A percentile compares a stretch with the other conserved stretches of the same genome.
phyloP scores from a whole-genome alignment of 495 filamentous ascomycete species.

The Aspergillus haitiensis region DNA sequence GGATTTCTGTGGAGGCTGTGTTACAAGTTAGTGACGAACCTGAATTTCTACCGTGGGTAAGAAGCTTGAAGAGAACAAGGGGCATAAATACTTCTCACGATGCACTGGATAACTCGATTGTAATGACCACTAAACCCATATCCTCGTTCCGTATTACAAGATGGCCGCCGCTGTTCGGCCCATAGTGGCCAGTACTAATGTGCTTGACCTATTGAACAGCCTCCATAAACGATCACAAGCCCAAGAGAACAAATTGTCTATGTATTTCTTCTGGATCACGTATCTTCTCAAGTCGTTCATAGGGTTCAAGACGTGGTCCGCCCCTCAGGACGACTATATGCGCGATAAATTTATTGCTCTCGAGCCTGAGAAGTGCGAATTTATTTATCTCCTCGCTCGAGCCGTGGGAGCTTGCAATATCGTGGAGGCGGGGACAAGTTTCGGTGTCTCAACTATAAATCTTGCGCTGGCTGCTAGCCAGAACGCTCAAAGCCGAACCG shows the following conservation, averaged over 20 bases:
- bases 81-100: not conserved
- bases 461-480: constrained; percentile 54
- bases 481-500: constrained; percentile 12
- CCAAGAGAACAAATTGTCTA: not conserved
- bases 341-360: constrained; percentile 56
- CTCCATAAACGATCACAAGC: not conserved
- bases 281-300: not conserved
- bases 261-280: not conserved
- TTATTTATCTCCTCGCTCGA: constrained; percentile 51
- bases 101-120: not conserved
- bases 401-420: constrained; percentile 48
- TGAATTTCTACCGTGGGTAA: not conserved
- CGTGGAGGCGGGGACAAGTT: constrained; percentile 59
- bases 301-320: not conserved
- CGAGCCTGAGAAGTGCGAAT: constrained; percentile 54
- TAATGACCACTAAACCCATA: not conserved
- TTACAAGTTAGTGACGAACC: not conserved
- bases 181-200: not conserved
- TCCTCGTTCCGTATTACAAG: not conserved
- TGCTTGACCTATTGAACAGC: not conserved
- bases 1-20: not conserved
- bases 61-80: not conserved
- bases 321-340: constrained; percentile 36
- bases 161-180: not conserved
- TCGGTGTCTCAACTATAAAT: constrained; percentile 61